A percentile compares a stretch with the other conserved stretches of the same genome.
phyloP scores from a whole-genome alignment of 1,284 basidiomycete species.

The Agroathelia rolfsii region DNA sequence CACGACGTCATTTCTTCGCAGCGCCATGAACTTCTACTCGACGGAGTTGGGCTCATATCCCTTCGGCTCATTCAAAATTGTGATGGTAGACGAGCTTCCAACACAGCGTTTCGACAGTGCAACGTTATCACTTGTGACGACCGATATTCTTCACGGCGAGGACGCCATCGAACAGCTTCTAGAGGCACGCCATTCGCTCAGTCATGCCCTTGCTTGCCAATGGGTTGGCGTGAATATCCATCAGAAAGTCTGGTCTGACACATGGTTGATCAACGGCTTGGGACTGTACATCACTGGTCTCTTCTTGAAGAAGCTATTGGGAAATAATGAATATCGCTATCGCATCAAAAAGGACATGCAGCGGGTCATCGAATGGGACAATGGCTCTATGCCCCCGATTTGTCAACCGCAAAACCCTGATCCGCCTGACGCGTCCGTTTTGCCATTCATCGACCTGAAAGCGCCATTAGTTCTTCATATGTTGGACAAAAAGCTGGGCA shows the following conservation, averaged over 20 bases:
- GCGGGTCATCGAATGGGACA: constrained; percentile 81
- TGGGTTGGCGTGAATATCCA: constrained; percentile 98
- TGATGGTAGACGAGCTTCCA: constrained; percentile 90
- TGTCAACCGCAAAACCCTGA: constrained; percentile 83
- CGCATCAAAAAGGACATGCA: constrained; percentile 95
- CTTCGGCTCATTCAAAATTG: constrained; percentile 89
- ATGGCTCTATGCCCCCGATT: constrained; percentile 85
- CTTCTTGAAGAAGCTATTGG: constrained; percentile 81
- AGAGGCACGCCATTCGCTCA: constrained; percentile 80
- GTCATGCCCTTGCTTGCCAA: constrained; percentile 87
- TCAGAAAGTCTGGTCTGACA: constrained; percentile 89
- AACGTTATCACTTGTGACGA: constrained; percentile 73
- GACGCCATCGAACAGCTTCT: constrained; percentile 91
- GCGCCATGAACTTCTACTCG: constrained; percentile 87
- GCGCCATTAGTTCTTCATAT: constrained; percentile 93
- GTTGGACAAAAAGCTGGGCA: constrained; percentile 86
- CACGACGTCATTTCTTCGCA: constrained; percentile 72
- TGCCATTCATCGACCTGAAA: constrained; percentile 92
- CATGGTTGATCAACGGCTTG: constrained; percentile 93
- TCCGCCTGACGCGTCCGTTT: constrained; percentile 67
- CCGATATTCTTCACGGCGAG: constrained; percentile 81
- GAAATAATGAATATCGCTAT: constrained; percentile 97
- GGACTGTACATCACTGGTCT: constrained; percentile 86
- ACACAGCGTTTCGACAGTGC: constrained; percentile 76
- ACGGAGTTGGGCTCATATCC: constrained; percentile 95